Conservation (phyloP, 2,329 filamentous ascomycete species). For the Pezicula radicicola region DNA sequence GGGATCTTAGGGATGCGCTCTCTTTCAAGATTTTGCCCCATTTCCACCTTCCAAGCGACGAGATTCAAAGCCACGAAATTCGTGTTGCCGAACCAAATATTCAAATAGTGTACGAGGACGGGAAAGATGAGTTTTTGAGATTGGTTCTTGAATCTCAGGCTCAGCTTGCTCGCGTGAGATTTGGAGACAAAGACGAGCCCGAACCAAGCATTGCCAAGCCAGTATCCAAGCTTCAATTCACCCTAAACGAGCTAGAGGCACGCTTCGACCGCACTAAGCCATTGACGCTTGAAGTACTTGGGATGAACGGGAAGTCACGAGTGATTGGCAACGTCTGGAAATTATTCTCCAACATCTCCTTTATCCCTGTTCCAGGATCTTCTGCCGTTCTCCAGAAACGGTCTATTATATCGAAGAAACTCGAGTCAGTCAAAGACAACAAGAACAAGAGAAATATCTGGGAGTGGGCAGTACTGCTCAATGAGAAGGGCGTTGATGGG, state of each 20-base stretch:
- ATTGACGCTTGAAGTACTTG: constrained; percentile 32
- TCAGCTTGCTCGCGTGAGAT: constrained; percentile 27
- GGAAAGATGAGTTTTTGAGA: constrained; percentile 17
- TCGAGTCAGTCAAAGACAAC: not conserved
- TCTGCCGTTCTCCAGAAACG: constrained; percentile 34
- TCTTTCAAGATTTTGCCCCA: constrained; percentile 67
- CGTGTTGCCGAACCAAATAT: constrained; percentile 6
- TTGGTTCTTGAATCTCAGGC: constrained; percentile 19
- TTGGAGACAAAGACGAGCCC: constrained; percentile 20
- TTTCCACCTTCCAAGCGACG: constrained; percentile 63
- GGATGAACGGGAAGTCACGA: constrained; percentile 37
- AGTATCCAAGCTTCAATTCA: constrained; percentile 17
- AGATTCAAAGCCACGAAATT: constrained; percentile 27
- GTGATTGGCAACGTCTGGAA: constrained; percentile 31
- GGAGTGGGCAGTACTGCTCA: constrained; percentile 31
- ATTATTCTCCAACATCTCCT: constrained; percentile 27
- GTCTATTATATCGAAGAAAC: constrained; percentile 2
- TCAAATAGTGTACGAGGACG: constrained; percentile 17
- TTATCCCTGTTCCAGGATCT: constrained; percentile 36
- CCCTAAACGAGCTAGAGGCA: constrained; percentile 24
- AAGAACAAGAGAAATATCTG: not conserved
- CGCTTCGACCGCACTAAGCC: constrained; percentile 27
- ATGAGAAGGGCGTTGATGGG: constrained; percentile 8
- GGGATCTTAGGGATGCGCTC: constrained; percentile 66
- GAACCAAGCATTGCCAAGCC: constrained; percentile 17